A percentile compares a stretch with the other conserved stretches of the same genome.
Conservation (phyloP, 164 flowering plant genomes). For the Stephania cephalantha region DNA sequence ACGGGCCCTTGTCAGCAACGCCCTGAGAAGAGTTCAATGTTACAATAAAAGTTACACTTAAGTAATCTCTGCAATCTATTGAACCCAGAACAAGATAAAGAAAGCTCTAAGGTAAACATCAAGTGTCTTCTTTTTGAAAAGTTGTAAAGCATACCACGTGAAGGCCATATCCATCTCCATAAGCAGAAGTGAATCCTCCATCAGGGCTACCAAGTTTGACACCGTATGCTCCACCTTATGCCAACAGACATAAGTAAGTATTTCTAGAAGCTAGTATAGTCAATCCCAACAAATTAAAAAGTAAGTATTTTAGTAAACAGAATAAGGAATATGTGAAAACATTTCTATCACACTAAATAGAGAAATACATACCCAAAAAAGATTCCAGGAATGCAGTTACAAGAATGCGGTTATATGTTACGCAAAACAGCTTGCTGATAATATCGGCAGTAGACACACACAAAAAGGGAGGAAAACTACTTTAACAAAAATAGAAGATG, state of each 20-base stretch:
- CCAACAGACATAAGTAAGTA: constrained; percentile 6
- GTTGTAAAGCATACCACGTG: constrained; percentile 44
- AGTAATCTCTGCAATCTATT: neutral
- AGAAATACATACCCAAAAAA: neutral
- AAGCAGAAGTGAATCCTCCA: constrained; percentile 43
- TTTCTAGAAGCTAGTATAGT: neutral
- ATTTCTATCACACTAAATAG: neutral
- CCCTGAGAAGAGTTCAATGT: constrained; percentile 36
- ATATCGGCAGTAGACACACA: neutral
- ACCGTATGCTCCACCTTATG: constrained; percentile 64
- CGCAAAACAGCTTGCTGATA: neutral
- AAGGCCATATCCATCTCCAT: constrained; percentile 65
- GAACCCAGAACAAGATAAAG: neutral
- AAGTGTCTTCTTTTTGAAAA: neutral
- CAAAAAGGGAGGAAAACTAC: neutral
- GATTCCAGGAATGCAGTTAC: neutral
- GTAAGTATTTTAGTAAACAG: neutral
- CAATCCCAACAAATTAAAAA: neutral
- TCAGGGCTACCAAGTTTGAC: constrained; percentile 46
- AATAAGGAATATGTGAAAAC: neutral
- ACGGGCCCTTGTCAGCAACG: constrained; percentile 52
- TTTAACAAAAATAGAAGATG: neutral
- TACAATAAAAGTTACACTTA: constrained; percentile 1
- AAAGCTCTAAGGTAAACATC: neutral
- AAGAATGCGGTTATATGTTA: neutral